phyloP scores from a whole-genome alignment of 1,139 yeast genomes.

The Pneumocystis carinii region DNA sequence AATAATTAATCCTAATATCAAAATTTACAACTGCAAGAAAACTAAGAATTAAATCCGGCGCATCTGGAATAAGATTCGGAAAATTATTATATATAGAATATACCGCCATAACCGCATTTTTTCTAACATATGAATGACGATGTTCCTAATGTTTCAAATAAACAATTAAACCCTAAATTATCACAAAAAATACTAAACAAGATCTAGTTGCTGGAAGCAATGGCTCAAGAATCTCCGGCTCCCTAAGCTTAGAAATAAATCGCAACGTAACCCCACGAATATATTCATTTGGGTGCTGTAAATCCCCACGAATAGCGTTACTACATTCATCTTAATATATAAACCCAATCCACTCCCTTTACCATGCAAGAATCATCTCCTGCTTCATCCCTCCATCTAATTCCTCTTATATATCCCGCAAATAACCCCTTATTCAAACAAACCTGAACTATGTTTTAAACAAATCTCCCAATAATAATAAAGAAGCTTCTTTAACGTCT shows the following conservation, averaged over 20 bases:
- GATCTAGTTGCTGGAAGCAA: constrained; percentile 83
- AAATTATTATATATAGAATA: constrained; percentile 61
- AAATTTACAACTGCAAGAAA: neutral
- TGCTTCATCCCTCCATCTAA: constrained; percentile 78
- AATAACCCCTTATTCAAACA: neutral
- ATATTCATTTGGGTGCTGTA: constrained; percentile 95
- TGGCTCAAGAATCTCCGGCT: constrained; percentile 88
- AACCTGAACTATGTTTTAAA: constrained; percentile 58
- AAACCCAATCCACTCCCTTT: neutral
- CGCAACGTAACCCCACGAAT: constrained; percentile 91
- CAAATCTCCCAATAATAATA: constrained; percentile 98
- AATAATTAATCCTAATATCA: constrained; percentile 22
- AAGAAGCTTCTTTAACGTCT: constrained; percentile 77
- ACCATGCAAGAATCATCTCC: constrained; percentile 93
- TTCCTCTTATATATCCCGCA: neutral
- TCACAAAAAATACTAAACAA: constrained; percentile 34
- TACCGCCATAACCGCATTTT: constrained; percentile 88
- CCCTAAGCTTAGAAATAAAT: constrained; percentile 77
- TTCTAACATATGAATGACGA: constrained; percentile 94
- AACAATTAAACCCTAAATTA: neutral
- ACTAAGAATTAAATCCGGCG: constrained; percentile 45
- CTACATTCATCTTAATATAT: constrained; percentile 1
- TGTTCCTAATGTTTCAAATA: constrained; percentile 35
- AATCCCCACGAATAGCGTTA: constrained; percentile 92
- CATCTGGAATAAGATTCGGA: constrained; percentile 82